phyloP scores from a whole-genome alignment of 345 rosid genomes.

The Heritiera fomes region DNA sequence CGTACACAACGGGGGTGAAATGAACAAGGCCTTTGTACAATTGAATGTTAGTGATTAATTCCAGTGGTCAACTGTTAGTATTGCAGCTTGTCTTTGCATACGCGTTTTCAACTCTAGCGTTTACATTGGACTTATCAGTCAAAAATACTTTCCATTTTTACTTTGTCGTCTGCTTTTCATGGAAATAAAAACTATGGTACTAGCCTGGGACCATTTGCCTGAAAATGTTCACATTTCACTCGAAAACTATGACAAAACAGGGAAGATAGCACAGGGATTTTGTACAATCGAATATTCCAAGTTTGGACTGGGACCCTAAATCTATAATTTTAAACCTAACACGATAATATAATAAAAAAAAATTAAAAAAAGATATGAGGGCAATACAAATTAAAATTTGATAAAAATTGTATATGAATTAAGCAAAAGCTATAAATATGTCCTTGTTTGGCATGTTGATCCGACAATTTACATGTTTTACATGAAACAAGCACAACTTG shows the following conservation, averaged over 20 bases:
- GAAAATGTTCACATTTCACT: slow-evolving; percentile 19
- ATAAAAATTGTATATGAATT: too few relatives aligned
- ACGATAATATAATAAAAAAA: too few relatives aligned
- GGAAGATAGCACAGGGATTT: slow-evolving; percentile 47
- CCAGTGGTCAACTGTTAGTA: background rate
- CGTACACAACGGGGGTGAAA: background rate
- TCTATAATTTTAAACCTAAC: too few relatives aligned
- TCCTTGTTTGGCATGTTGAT: too few relatives aligned
- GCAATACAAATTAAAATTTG: too few relatives aligned
- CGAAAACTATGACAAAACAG: slow-evolving; percentile 47
- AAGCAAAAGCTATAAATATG: too few relatives aligned
- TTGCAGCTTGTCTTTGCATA: background rate
- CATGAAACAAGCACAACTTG: too few relatives aligned
- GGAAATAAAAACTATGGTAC: background rate
- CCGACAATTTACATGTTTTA: too few relatives aligned
- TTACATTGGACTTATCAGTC: background rate
- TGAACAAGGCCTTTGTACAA: background rate
- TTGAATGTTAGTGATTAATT: background rate
- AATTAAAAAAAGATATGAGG: too few relatives aligned
- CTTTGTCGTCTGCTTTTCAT: background rate
- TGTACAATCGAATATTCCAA: slow-evolving; percentile 31
- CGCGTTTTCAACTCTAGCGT: background rate
- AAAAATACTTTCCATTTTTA: background rate
- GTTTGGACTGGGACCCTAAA: background rate
- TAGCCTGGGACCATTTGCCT: background rate